Evolutionary conservation across 2,329 filamentous ascomycete species (phyloP), one percentile per base, ranked within the genome.

Genomic region (Boeremia lycopersici): DNA sequence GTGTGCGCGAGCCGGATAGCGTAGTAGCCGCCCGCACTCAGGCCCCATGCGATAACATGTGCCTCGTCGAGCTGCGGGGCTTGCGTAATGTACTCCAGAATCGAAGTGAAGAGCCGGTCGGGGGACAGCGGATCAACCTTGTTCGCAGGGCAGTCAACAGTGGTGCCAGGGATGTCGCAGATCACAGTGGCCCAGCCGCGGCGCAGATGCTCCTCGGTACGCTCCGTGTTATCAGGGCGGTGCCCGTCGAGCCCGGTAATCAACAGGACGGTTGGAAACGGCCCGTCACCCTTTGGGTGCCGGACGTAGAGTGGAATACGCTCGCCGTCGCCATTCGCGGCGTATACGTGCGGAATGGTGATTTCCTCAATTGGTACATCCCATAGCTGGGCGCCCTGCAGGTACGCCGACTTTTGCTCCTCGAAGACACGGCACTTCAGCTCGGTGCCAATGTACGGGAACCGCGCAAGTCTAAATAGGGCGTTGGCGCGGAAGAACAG

Each of bases 381-480:
- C 64, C 71, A 73, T 1, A 74, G 57, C 12, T 59, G 64, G 5
- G 79, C 61, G 3, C 78, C 87, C 63, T 84, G 83, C 40, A 84
- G 69, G 61, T 89, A 89, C 0, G 82, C 81, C 26, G 78, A 69
- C 70, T 90, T 90, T 67, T 90, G 87, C 60, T 81, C 78, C 63
- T 84, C 78, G 81, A 87, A 91, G 2, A 86, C 87, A 13, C 77
- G 67, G 64, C 83, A 82, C 73, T 91, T 79, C 46, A 77, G 72
- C 2, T 69, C 68, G 0, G 78, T 79, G 5, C 78, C 72, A 28
- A 79, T 79, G 29, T 78, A 79, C 2, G 89, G 88, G 68, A 91
- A 91, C 12, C 89, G 83, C 0, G 88, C 83, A 57, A 91, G 89
- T 43, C 89, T 82, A 69, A 87, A 87, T 7, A 91, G 79, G n/a